A percentile compares a stretch with the other conserved stretches of the same genome.
phyloP scores from a whole-genome alignment of 2,329 filamentous ascomycete species.

The Passalora sequoiae region DNA sequence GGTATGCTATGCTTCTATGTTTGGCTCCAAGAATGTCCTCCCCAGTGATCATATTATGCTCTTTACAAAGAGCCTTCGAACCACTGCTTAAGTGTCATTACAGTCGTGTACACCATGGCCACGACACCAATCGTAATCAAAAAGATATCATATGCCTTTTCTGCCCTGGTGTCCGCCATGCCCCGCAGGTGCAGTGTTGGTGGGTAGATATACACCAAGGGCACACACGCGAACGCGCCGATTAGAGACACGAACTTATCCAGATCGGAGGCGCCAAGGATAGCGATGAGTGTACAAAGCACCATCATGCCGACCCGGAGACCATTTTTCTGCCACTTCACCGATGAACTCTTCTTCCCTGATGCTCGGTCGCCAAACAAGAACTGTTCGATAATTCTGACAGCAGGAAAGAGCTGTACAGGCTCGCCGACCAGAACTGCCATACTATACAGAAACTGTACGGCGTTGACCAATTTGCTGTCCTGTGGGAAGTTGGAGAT shows the following conservation, averaged over 20 bases:
- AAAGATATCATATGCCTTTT: conserved; percentile 55
- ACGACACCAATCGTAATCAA: conserved; percentile 60
- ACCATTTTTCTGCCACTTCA: conserved; percentile 73
- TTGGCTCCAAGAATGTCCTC: too few species aligned
- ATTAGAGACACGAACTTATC: conserved; percentile 72
- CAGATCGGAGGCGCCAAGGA: conserved; percentile 61
- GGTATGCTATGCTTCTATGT: too few species aligned
- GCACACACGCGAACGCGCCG: conserved; percentile 68
- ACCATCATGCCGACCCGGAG: conserved; percentile 56
- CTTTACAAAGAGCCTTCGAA: conserved; percentile 18
- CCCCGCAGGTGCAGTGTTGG: conserved; percentile 65
- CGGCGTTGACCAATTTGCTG: conserved; percentile 66
- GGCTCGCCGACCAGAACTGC: conserved; percentile 69
- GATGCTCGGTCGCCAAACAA: conserved; percentile 61
- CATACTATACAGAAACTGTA: conserved; percentile 69
- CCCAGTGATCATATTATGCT: too few species aligned
- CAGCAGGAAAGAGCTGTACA: conserved; percentile 68
- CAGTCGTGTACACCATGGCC: conserved; percentile 68
- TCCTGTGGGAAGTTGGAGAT: conserved; percentile 71
- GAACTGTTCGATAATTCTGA: conserved; percentile 64
- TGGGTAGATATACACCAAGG: conserved; percentile 72
- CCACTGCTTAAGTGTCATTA: conserved; percentile 46
- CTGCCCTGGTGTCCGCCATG: conserved; percentile 53
- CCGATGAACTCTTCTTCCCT: conserved; percentile 58
- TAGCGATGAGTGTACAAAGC: conserved; percentile 57